Evolutionary conservation across 352 stramenopile genomes (phyloP), one percentile per base, ranked within the genome.

Genomic region (Phytophthora podocarpi): DNA sequence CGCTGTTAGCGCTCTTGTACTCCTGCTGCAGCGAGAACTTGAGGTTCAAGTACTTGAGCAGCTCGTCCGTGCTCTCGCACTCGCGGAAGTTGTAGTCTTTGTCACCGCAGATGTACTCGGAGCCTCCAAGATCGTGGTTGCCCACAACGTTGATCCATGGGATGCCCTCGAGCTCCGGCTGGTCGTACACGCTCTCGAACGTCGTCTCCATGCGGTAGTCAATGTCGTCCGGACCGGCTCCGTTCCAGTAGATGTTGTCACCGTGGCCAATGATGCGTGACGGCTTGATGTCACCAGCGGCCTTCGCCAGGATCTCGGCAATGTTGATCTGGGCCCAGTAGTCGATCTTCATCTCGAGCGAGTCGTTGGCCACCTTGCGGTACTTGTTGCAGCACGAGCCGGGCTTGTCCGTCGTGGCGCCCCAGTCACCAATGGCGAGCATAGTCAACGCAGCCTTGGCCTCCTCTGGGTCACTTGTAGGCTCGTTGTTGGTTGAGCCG

Each of bases 181-280:
- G 83, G 71, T 89, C 82, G 68, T 96, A 96, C 61, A 93, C 84
- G n/a, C 76, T 74, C 35, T 96, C 87, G 45, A 95, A 96, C 16
- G 85, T 95, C 45, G 75, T 76, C 43, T 92, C 79, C 85, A 96
- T 95, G 46, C 85, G 85, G 63, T 90, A 91, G 30, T 57, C 73
- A 39, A 91, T 90, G 39, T 96, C 85, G 8, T 86, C 76, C 3
- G 78, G 76, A 20, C 85, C 87, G 3, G 82, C 85, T 18, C 87
- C 87, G 68, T 94, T 93, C 85, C 85, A 95, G 83, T 95, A 95
- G 30, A 94, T 84, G 74, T 95, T 95, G 71, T 95, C 87, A 30
- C 84, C 86, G 63, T 95, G 86, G 11, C 83, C 80, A 31, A 95
- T 91, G 51, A 95, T 81, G 13, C 76, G 71, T 26, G 70, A 57